A percentile compares a stretch with the other conserved stretches of the same genome.
Conservation (phyloP, 108 stramenopile species). For the Discostella pseudostelligera region DNA sequence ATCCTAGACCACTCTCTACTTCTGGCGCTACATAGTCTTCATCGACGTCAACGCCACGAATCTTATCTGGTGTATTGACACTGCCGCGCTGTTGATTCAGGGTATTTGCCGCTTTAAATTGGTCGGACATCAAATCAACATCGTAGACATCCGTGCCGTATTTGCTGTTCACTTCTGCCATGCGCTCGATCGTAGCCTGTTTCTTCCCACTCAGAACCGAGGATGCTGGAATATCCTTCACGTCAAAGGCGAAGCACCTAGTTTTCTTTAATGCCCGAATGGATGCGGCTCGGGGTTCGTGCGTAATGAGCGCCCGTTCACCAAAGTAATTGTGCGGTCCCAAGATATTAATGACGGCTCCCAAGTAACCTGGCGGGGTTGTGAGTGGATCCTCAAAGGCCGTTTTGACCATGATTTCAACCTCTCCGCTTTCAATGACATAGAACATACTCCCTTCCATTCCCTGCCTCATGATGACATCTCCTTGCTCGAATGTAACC, state of each 20-base stretch:
- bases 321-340: slow-evolving; percentile 83
- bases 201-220: slow-evolving; percentile 70
- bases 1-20: not conserved
- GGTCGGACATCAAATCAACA: slow-evolving; percentile 46
- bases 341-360: slow-evolving; percentile 73
- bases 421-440: slow-evolving; percentile 77
- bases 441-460: slow-evolving; percentile 79
- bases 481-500: slow-evolving; percentile 71
- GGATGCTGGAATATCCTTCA: slow-evolving; percentile 68
- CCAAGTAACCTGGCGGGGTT: slow-evolving; percentile 60
- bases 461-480: slow-evolving; percentile 80
- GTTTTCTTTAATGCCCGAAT: slow-evolving; percentile 71
- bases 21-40: slow-evolving; percentile 24
- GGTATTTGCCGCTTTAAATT: slow-evolving; percentile 46
- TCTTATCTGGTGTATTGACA: slow-evolving; percentile 50
- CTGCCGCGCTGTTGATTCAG: slow-evolving; percentile 57
- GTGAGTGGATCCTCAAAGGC: slow-evolving; percentile 84
- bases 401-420: slow-evolving; percentile 77
- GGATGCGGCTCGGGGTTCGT: slow-evolving; percentile 87
- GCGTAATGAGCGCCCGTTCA: slow-evolving; percentile 87
- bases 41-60: slow-evolving; percentile 73
- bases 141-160: slow-evolving; percentile 67
- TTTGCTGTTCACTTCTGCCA: slow-evolving; percentile 62
- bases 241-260: slow-evolving; percentile 67
- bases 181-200: slow-evolving; percentile 38